Evolutionary conservation across 306 rosid genomes (phyloP).

Genomic region (Dalbergia cultrata): DNA sequence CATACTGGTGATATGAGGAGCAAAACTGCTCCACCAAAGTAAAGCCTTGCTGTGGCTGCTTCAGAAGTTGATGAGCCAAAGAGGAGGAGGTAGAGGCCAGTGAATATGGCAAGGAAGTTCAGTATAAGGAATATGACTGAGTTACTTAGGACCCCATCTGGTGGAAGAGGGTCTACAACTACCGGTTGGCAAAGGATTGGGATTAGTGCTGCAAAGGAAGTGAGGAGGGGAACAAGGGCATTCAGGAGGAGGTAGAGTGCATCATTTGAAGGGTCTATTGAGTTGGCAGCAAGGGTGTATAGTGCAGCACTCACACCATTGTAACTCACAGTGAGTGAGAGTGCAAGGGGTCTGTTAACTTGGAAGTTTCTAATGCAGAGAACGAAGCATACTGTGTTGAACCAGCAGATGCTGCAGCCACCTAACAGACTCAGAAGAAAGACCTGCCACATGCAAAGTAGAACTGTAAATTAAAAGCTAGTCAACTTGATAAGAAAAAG

Average conservation of each 20-base stretch:
- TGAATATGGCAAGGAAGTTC: slow-evolving; percentile 76
- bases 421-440: slow-evolving; percentile 79
- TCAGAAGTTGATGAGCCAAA: slow-evolving; percentile 64
- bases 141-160: slow-evolving; percentile 69
- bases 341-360: slow-evolving; percentile 77
- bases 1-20: slow-evolving; percentile 74
- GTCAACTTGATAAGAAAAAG: slow-evolving; percentile 18
- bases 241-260: slow-evolving; percentile 71
- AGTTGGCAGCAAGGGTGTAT: slow-evolving; percentile 82
- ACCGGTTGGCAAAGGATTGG: slow-evolving; percentile 89
- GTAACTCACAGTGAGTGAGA: slow-evolving; percentile 93
- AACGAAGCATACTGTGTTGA: slow-evolving; percentile 96
- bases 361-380: slow-evolving; percentile 92
- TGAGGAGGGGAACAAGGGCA: slow-evolving; percentile 77
- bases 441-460: slow-evolving; percentile 60
- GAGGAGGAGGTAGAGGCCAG: slow-evolving; percentile 85
- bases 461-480: slow-evolving; percentile 4
- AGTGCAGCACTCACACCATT: slow-evolving; percentile 98
- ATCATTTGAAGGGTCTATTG: slow-evolving; percentile 73
- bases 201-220: slow-evolving; percentile 66
- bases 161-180: slow-evolving; percentile 67
- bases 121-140: slow-evolving; percentile 74
- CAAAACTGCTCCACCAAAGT: slow-evolving; percentile 73
- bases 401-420: slow-evolving; percentile 98
- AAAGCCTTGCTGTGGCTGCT: slow-evolving; percentile 53